Percentiles rank a stretch among this genome's conserved stretches.
phyloP scores from a whole-genome alignment of 306 rosid species.

The Begonia masoniana region DNA sequence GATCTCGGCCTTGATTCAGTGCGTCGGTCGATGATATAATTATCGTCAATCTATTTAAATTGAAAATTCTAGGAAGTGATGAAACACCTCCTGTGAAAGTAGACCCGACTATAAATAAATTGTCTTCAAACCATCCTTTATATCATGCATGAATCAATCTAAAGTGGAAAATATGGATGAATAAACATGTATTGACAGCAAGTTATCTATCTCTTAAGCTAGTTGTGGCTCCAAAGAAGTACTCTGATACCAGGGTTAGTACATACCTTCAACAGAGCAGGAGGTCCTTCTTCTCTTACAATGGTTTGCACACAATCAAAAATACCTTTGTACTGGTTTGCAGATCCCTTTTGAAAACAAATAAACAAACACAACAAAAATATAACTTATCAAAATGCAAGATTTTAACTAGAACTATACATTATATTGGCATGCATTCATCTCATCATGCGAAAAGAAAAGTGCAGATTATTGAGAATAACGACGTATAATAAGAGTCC shows the following conservation, averaged over 20 bases:
- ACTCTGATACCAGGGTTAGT: not conserved
- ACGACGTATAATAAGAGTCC: constrained; percentile 5
- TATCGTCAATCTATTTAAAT: too few species aligned
- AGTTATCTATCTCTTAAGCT: not conserved
- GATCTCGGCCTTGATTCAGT: too few species aligned
- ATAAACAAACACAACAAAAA: not conserved
- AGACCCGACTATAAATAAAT: too few species aligned
- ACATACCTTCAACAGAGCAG: constrained; percentile 70
- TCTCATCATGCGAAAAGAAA: constrained; percentile 83
- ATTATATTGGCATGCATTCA: constrained; percentile 51
- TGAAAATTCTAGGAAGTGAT: too few species aligned
- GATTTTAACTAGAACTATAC: not conserved
- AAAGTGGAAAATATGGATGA: not conserved
- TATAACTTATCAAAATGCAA: not conserved
- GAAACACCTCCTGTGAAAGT: not conserved
- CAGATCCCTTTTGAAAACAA: constrained; percentile 51
- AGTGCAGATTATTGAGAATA: constrained; percentile 75
- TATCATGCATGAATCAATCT: not conserved
- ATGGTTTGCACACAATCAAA: constrained; percentile 85
- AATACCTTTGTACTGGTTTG: constrained; percentile 70
- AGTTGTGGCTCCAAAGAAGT: too few species aligned
- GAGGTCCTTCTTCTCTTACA: constrained; percentile 81
- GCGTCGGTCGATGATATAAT: too few species aligned
- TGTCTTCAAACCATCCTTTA: not conserved
- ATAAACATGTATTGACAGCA: not conserved